These are phyloP conservation scores for Mycena epipterygia DNA, from an alignment of 768 basidiomycete genomes.

Conservation along the genomic window DNA sequence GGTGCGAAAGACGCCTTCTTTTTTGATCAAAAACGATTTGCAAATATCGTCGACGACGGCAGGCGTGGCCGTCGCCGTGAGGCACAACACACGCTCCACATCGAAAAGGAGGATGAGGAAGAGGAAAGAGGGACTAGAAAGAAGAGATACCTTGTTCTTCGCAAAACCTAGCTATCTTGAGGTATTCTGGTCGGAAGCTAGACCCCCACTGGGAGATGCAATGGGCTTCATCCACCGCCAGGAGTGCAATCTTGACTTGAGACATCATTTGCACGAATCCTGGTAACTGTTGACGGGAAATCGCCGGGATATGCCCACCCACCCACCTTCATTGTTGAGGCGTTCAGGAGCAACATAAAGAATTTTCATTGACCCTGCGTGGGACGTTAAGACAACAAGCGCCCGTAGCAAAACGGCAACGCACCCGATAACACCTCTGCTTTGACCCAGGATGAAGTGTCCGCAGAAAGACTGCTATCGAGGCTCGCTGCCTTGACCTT, in stretches of 20 bases:
- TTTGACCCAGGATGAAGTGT: conserved; percentile 50
- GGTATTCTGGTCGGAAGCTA: conserved; percentile 55
- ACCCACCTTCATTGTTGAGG: conserved; percentile 56
- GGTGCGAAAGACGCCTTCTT: conserved; percentile 57
- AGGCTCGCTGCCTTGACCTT: conserved; percentile 55
- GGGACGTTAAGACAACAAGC: not conserved
- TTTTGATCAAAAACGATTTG: conserved; percentile 56
- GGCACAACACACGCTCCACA: conserved; percentile 59
- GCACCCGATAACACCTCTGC: conserved; percentile 45
- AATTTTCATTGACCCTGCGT: conserved; percentile 55
- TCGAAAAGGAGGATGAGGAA: no score
- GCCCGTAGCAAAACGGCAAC: not conserved
- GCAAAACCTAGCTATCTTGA: conserved; percentile 61
- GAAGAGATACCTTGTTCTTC: conserved; percentile 59
- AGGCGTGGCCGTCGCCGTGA: conserved; percentile 62
- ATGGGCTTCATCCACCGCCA: conserved; percentile 66
- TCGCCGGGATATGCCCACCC: not conserved
- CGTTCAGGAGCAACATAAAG: conserved; percentile 64
- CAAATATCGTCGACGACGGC: conserved; percentile 60
- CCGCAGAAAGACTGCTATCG: conserved; percentile 53
- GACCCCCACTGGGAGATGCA: conserved; percentile 64
- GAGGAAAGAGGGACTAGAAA: no score
- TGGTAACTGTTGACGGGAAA: not conserved
- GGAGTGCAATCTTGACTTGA: conserved; percentile 56
- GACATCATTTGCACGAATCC: conserved; percentile 58